phyloP scores from a whole-genome alignment of 768 basidiomycete genomes.

The Suillus lakei region DNA sequence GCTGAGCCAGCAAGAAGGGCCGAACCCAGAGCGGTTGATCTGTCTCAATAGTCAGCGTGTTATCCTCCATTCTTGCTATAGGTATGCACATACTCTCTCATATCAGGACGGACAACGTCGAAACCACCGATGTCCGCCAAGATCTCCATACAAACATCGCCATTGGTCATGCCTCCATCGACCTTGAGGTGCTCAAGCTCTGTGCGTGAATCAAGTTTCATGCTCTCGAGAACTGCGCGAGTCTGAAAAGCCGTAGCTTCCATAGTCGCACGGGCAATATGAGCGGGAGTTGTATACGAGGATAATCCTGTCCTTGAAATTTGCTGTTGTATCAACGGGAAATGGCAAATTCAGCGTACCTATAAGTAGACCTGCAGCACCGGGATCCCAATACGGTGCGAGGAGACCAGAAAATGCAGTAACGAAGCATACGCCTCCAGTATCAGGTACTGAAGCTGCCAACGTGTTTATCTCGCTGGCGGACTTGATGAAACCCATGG shows the following conservation, averaged over 20 bases:
- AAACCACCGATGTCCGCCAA: slow-evolving; percentile 92
- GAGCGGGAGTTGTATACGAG: slow-evolving; percentile 87
- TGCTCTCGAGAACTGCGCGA: slow-evolving; percentile 92
- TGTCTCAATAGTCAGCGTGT: slow-evolving; percentile 32
- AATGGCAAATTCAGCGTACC: slow-evolving; percentile 44
- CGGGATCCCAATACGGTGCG: slow-evolving; percentile 97
- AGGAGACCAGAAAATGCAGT: slow-evolving; percentile 96
- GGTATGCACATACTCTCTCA: slow-evolving; percentile 80
- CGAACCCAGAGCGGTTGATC: slow-evolving; percentile 94
- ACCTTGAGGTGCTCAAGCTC: slow-evolving; percentile 89
- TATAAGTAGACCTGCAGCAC: slow-evolving; percentile 85
- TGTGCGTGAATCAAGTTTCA: slow-evolving; percentile 86
- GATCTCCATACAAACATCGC: slow-evolving; percentile 85
- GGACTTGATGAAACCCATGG: slow-evolving; percentile 79
- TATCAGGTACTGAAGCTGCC: slow-evolving; percentile 73
- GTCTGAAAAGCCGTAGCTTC: slow-evolving; percentile 98
- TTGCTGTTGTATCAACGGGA: background rate
- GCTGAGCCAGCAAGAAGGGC: slow-evolving; percentile 93
- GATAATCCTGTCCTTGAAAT: slow-evolving; percentile 58
- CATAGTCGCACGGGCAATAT: slow-evolving; percentile 93
- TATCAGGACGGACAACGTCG: slow-evolving; percentile 88
- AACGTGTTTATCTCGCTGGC: slow-evolving; percentile 87
- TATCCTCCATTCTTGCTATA: background rate
- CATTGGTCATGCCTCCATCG: slow-evolving; percentile 98
- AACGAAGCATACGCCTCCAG: slow-evolving; percentile 94